Conservation (phyloP, 2,329 filamentous ascomycete genomes). For the Blastomyces silverae region DNA sequence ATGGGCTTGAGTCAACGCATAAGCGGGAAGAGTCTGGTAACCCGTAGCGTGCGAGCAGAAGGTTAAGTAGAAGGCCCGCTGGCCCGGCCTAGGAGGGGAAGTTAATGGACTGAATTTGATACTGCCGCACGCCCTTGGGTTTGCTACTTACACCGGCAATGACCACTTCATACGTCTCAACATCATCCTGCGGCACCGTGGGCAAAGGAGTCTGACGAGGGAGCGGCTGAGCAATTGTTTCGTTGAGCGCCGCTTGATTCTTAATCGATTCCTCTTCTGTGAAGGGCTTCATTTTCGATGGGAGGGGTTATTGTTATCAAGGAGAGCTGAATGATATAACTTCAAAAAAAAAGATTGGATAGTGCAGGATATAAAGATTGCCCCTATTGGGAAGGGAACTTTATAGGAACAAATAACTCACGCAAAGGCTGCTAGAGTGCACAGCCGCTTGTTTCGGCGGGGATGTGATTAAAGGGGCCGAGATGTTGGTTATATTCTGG, state of each 20-base stretch:
- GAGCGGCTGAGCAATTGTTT: constrained; percentile 33
- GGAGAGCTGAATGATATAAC: neutral
- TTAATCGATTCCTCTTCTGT: neutral
- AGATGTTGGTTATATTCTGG: neutral
- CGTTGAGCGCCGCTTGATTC: neutral
- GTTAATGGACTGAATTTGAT: constrained; percentile 3
- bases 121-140: neutral
- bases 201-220: constrained; percentile 29
- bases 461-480: neutral
- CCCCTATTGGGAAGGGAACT: neutral
- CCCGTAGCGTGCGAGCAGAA: constrained; percentile 42
- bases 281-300: constrained; percentile 5
- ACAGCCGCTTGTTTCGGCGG: neutral
- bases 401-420: neutral
- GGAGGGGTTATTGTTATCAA: neutral
- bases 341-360: neutral
- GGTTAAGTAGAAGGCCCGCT: constrained; percentile 38
- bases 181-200: constrained; percentile 13
- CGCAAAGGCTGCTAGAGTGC: neutral
- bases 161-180: constrained; percentile 38
- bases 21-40: constrained; percentile 37
- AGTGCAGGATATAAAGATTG: neutral
- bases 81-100: constrained; percentile 33
- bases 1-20: constrained; percentile 40
- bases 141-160: constrained; percentile 31